Base-by-base conservation (phyloP, 1,284 basidiomycete genomes). In the Stereum hirsutum region DNA sequence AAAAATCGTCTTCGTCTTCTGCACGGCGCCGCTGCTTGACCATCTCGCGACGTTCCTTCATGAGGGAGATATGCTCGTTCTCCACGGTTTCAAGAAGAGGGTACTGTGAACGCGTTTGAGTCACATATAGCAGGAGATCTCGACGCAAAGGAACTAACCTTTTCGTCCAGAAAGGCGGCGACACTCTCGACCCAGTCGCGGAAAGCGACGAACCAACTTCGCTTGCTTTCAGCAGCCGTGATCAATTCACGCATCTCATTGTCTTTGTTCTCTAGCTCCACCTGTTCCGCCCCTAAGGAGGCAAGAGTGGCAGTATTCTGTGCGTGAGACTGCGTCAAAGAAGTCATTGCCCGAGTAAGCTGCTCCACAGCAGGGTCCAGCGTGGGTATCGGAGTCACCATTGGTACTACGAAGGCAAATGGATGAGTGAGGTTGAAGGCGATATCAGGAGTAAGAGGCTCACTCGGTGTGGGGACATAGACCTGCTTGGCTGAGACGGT, bases 141-240 rank as follows among this genome's bases (percentile, higher is more conserved):
- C 41, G 39, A 19, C 37, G 2, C 42, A 34, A 31, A 45, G 40
- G 26, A 26, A 12, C 54, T 5, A 34, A 90, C 90, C 79, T 97
- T 97, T 60, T 92, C 89, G 55, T 95, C 92, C 28, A 97, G 66
- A 59, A 97, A 96, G 4, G 73, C 74, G 1, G 89, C 92, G 4
- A 96, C 75, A 52, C 78, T 80, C 58, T 97, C 93, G 0, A 94
- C 70, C 83, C 89, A 94, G 32, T 86, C 83, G 46, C 74, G 73
- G 64, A 97, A 91, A 42, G 81, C 80, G 12, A 70, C 70, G 52
- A 95, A 93, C 90, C 91, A 97, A 34, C 83, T 81, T 37, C 86
- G 70, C 61, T 95, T 95, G 37, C 69, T 72, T 57, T 93, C 92
- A 0, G 89, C 84, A 46, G 72, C 70, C 35, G 73, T 74, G 3